Conservation (phyloP, 78 protist species). For the Dictyostelium firmibasis region DNA sequence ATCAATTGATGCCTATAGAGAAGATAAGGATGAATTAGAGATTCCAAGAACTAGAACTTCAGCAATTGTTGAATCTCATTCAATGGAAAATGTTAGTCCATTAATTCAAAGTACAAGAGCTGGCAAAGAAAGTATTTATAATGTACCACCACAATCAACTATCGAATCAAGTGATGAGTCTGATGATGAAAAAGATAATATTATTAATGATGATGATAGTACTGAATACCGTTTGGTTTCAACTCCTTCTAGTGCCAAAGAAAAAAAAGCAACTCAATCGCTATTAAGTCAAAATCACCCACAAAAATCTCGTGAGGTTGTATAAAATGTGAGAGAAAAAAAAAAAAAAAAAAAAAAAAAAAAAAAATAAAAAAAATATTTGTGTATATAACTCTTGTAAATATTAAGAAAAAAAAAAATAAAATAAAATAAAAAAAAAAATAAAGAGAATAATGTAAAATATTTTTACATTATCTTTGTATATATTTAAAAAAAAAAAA, state of each 20-base stretch:
- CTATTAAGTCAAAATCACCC: neutral
- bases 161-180: neutral
- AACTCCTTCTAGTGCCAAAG: neutral
- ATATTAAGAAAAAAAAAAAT: too few species aligned
- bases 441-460: neutral
- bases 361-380: too few species aligned
- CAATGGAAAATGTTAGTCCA: neutral
- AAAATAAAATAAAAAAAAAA: too few species aligned
- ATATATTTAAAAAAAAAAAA: neutral
- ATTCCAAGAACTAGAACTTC: neutral
- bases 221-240: neutral
- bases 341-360: too few species aligned
- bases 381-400: too few species aligned
- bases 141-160: neutral
- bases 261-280: neutral
- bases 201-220: neutral
- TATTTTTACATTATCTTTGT: neutral
- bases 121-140: neutral
- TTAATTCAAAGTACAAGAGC: neutral
- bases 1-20: neutral
- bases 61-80: neutral
- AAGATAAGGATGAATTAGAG: neutral
- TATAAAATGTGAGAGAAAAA: neutral
- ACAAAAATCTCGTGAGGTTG: constrained; percentile 5
- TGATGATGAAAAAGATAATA: neutral